phyloP scores from a whole-genome alignment of 2,329 filamentous ascomycete species.

The Sporothrix protearum region DNA sequence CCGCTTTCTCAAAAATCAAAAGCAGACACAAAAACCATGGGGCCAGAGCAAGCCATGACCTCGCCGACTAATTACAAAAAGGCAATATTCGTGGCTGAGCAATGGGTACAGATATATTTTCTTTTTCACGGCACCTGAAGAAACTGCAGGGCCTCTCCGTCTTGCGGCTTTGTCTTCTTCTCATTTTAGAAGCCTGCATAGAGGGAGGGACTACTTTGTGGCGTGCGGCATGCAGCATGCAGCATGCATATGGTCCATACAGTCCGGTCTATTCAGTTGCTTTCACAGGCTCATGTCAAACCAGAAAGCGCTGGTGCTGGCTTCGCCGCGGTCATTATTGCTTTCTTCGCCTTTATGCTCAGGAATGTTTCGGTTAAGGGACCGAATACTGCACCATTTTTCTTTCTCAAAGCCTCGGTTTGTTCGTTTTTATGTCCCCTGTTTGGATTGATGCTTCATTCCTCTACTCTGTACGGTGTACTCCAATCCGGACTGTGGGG shows the following conservation, averaged over 20 bases:
- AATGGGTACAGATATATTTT: background rate
- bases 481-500: slow-evolving; percentile 1
- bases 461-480: background rate
- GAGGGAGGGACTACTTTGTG: background rate
- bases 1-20: background rate
- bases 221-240: slow-evolving; percentile 5
- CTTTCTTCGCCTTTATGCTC: background rate
- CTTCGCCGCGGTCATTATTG: background rate
- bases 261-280: background rate
- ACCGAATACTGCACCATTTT: background rate
- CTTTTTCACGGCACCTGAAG: background rate
- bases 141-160: background rate
- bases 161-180: background rate
- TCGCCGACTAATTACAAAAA: background rate
- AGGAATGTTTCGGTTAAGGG: background rate
- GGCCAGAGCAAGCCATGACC: background rate
- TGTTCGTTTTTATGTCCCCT: background rate
- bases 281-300: background rate
- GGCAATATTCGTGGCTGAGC: background rate
- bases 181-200: background rate
- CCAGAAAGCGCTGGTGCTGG: background rate
- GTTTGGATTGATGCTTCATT: background rate
- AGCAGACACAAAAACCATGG: background rate
- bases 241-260: background rate
- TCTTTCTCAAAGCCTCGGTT: background rate